phyloP scores from a whole-genome alignment of 345 rosid species.

The Cardamine chenopodiifolia region DNA sequence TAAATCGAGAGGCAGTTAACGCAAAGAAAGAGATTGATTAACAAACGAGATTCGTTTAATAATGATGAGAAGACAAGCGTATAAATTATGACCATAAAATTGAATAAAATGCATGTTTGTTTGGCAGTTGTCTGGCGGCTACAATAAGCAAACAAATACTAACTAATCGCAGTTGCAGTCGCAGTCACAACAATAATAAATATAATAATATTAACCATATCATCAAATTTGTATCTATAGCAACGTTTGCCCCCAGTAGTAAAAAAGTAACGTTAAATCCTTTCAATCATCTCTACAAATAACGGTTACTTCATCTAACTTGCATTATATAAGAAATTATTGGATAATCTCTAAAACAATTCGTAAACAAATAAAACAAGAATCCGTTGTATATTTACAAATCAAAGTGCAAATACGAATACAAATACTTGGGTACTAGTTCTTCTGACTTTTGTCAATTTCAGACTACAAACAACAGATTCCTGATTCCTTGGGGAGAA shows the following conservation, averaged over 20 bases:
- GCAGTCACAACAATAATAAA: too few relatives aligned
- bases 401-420: conserved; percentile 32
- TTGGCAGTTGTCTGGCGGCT: too few relatives aligned
- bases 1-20: conserved; percentile 24
- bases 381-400: conserved; percentile 21
- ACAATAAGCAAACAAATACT: too few relatives aligned
- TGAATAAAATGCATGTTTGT: too few relatives aligned
- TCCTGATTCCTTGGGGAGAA: background rate
- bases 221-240: too few relatives aligned
- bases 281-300: background rate
- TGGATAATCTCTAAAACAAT: background rate
- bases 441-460: conserved; percentile 15
- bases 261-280: too few relatives aligned
- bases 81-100: background rate
- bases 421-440: conserved; percentile 21
- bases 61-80: conserved; percentile 11
- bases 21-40: conserved; percentile 37
- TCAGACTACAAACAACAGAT: conserved; percentile 44
- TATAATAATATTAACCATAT: too few relatives aligned
- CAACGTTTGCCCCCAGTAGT: too few relatives aligned
- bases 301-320: background rate
- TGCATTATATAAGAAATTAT: background rate
- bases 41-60: conserved; percentile 34
- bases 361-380: background rate
- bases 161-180: too few relatives aligned